Percentiles rank a stretch among this genome's conserved stretches.
Evolutionary conservation across 75 land plant species (phyloP).

Genomic region (Pinus tabuliformis): DNA sequence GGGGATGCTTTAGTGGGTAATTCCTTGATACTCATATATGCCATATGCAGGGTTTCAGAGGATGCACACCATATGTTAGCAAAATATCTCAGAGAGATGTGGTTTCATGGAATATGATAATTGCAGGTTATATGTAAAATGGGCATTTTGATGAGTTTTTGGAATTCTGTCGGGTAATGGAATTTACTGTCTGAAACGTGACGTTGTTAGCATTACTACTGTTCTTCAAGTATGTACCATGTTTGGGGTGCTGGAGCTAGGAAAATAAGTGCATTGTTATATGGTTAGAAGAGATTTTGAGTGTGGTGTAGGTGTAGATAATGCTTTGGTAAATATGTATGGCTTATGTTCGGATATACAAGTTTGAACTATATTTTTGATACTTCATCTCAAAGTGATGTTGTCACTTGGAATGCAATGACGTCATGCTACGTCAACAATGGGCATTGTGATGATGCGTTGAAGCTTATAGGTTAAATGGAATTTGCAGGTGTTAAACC

Average conservation of each 20-base stretch:
- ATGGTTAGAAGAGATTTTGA: too few species aligned
- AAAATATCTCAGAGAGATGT: conserved; percentile 27
- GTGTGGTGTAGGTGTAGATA: too few species aligned
- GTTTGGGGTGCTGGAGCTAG: too few species aligned
- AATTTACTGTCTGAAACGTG: too few species aligned
- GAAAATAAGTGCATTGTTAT: too few species aligned
- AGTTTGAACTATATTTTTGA: too few species aligned
- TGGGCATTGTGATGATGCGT: neutral
- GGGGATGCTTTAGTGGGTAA: conserved; percentile 22
- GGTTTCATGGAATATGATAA: conserved; percentile 55
- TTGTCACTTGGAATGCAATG: neutral
- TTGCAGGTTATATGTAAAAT: conserved; percentile 26
- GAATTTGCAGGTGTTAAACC: neutral
- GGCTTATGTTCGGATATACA: neutral
- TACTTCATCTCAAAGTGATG: neutral
- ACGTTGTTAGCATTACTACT: neutral
- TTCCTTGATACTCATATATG: conserved; percentile 60
- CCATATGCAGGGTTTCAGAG: conserved; percentile 28
- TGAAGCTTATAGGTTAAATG: neutral
- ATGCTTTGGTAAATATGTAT: too few species aligned
- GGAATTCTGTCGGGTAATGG: too few species aligned
- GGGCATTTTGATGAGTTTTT: conserved; percentile 8
- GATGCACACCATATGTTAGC: conserved; percentile 26
- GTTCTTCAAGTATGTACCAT: neutral
- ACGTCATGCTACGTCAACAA: neutral